Evolutionary conservation across 495 filamentous ascomycete species (phyloP).

Genomic region (Hypoxylon crocopeplum): DNA sequence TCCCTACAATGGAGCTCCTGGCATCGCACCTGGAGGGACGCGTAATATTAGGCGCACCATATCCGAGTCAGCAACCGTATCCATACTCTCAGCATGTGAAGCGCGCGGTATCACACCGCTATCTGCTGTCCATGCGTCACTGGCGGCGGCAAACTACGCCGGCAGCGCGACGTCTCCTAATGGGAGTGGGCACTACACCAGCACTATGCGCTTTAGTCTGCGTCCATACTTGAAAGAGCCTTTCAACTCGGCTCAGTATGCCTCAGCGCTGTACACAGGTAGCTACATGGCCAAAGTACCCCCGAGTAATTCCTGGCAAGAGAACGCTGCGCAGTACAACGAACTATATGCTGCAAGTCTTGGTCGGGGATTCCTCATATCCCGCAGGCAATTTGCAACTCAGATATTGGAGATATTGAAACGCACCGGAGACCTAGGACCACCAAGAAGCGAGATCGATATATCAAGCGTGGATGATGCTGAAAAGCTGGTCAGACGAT

Average conservation of each 20-base stretch:
- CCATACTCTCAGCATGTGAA: neutral
- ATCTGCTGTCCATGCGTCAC: slow-evolving; percentile 4
- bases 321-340: slow-evolving; percentile 40
- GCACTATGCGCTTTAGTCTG: slow-evolving; percentile 43
- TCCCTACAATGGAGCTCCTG: neutral
- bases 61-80: neutral
- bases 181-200: slow-evolving; percentile 40
- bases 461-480: slow-evolving; percentile 38
- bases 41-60: neutral
- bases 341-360: slow-evolving; percentile 37
- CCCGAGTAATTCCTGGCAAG: slow-evolving; percentile 34
- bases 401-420: slow-evolving; percentile 19
- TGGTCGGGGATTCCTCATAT: slow-evolving; percentile 29
- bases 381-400: slow-evolving; percentile 42
- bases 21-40: neutral
- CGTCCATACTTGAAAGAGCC: slow-evolving; percentile 40
- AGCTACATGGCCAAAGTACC: slow-evolving; percentile 37
- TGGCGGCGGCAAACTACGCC: slow-evolving; percentile 4
- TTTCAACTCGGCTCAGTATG: slow-evolving; percentile 33
- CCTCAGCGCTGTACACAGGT: slow-evolving; percentile 38
- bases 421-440: slow-evolving; percentile 11
- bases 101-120: neutral
- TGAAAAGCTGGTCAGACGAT: slow-evolving; percentile 30
- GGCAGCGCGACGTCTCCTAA: neutral
- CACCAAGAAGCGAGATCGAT: slow-evolving; percentile 40